Conservation (phyloP, 2,329 filamentous ascomycete species). For the Tolypocladium endophyticum region DNA sequence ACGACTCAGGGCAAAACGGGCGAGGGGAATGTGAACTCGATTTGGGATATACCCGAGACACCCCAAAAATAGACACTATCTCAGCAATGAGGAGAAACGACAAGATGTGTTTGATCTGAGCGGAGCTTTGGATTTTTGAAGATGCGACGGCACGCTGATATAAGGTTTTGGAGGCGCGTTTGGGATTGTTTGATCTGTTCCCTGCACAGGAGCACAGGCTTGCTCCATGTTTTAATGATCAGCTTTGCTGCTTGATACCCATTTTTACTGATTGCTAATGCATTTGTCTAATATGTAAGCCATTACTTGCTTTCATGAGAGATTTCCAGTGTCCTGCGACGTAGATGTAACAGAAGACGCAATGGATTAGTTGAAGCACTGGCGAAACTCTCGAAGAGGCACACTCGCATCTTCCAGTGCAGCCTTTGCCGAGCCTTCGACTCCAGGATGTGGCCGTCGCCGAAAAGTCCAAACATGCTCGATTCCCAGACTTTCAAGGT, state of each 20-base stretch:
- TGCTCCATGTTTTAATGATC: background rate
- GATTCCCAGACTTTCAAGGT: slow-evolving; percentile 57
- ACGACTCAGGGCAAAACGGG: background rate
- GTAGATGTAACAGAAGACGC: background rate
- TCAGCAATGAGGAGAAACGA: background rate
- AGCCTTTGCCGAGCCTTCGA: slow-evolving; percentile 18
- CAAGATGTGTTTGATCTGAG: background rate
- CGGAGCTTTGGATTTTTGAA: background rate
- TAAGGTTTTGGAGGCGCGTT: background rate
- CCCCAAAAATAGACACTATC: slow-evolving; percentile 10
- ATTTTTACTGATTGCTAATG: background rate
- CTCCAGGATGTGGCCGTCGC: slow-evolving; percentile 21
- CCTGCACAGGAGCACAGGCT: background rate
- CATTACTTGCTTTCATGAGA: background rate
- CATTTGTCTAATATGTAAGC: background rate
- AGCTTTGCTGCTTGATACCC: slow-evolving; percentile 3
- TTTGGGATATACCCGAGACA: slow-evolving; percentile 19
- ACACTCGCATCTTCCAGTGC: slow-evolving; percentile 32
- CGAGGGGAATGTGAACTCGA: background rate
- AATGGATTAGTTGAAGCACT: slow-evolving; percentile 11
- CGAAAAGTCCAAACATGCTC: slow-evolving; percentile 48
- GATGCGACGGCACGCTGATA: background rate
- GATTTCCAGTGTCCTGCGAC: too few species aligned
- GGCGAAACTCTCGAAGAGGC: slow-evolving; percentile 27
- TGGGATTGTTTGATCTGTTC: background rate